phyloP scores from a whole-genome alignment of 1,284 basidiomycete species.

The Apiotrichum laibachii region DNA sequence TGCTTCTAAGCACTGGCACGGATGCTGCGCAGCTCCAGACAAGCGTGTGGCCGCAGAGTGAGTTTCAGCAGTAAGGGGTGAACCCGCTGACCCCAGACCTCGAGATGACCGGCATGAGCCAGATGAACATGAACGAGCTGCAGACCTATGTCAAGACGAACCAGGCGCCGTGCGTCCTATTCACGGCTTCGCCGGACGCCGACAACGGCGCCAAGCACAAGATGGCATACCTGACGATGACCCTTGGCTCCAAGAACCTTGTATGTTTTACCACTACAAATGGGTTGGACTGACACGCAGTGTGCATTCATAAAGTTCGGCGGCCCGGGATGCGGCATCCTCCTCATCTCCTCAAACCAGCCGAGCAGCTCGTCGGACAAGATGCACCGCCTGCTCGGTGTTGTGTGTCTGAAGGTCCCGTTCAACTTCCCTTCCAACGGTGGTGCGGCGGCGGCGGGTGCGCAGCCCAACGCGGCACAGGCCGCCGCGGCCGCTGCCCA shows the following conservation, averaged over 20 bases:
- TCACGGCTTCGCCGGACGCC: slow-evolving; percentile 7
- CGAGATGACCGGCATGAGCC: slow-evolving; percentile 19
- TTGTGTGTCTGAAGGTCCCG: slow-evolving; percentile 23
- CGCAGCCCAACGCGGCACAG: slow-evolving; percentile 2
- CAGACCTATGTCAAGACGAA: slow-evolving; percentile 21
- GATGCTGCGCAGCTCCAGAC: slow-evolving; percentile 7
- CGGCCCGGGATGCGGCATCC: slow-evolving; percentile 22
- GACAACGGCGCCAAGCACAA: slow-evolving; percentile 14
- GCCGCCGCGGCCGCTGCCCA: slow-evolving; percentile 9
- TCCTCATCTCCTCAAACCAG: slow-evolving; percentile 21
- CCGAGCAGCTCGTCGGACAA: slow-evolving; percentile 9
- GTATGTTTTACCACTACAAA: neutral
- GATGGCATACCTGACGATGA: slow-evolving; percentile 18
- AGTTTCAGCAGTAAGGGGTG: neutral
- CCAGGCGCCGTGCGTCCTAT: slow-evolving; percentile 23
- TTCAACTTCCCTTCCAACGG: slow-evolving; percentile 2
- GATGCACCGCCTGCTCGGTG: slow-evolving; percentile 21
- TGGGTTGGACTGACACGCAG: neutral
- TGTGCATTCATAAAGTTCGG: slow-evolving; percentile 26
- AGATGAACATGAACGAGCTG: slow-evolving; percentile 21
- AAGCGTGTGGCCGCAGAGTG: slow-evolving; percentile 20
- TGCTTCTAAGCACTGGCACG: slow-evolving; percentile 9
- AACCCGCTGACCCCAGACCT: slow-evolving; percentile 7
- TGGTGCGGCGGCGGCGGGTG: slow-evolving; percentile 4
- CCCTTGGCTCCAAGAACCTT: slow-evolving; percentile 17